A percentile compares a stretch with the other conserved stretches of the same genome.
phyloP scores from a whole-genome alignment of 2,329 filamentous ascomycete species.

The Exophiala aquamarina region DNA sequence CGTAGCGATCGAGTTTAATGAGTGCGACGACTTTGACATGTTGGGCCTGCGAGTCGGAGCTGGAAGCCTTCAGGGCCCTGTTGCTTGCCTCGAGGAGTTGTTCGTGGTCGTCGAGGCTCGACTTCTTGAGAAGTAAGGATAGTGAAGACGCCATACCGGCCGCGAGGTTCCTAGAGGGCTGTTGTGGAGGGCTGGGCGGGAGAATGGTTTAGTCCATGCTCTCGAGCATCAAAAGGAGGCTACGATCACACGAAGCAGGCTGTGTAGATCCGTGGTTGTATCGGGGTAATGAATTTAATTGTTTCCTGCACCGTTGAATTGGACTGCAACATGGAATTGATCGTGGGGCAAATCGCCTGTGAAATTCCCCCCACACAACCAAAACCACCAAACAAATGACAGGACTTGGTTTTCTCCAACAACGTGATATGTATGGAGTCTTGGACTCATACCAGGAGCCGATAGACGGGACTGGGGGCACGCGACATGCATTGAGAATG shows the following conservation, averaged over 20 bases:
- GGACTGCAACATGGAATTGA: no score
- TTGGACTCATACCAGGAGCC: no score
- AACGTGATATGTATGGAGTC: no score
- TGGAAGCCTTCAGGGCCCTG: slow-evolving; percentile 56
- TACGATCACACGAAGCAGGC: no score
- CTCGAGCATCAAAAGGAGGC: no score
- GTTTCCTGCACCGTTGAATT: slow-evolving; percentile 1
- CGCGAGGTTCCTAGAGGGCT: no score
- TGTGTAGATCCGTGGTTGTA: no score
- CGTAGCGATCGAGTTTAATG: slow-evolving; percentile 63
- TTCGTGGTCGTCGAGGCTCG: slow-evolving; percentile 62
- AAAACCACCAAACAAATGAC: no score
- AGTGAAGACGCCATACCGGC: slow-evolving; percentile 42
- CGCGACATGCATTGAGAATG: no score
- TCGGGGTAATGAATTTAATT: not conserved
- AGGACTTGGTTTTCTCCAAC: no score
- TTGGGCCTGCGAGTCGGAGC: slow-evolving; percentile 56
- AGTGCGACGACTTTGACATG: slow-evolving; percentile 61
- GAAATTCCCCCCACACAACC: no score
- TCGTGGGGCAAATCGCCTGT: not conserved
- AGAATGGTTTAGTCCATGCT: not conserved
- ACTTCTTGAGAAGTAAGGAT: slow-evolving; percentile 56
- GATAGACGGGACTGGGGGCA: no score
- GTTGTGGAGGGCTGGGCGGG: not conserved
- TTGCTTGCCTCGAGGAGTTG: slow-evolving; percentile 61